Conservation (phyloP, 2,329 filamentous ascomycete genomes). For the Sclerotinia sclerotiorum region DNA sequence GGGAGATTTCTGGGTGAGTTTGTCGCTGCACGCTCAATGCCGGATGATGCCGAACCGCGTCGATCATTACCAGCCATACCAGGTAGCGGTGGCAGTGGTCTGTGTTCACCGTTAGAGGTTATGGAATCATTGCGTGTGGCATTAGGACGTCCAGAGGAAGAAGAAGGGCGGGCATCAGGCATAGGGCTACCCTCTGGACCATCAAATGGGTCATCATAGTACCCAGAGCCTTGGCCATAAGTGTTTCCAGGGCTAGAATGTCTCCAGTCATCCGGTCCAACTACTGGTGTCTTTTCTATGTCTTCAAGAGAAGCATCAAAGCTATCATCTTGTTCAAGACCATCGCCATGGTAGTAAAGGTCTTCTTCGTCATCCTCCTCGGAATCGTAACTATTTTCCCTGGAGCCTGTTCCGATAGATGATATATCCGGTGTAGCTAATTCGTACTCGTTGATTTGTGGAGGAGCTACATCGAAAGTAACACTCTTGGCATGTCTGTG, state of each 20-base stretch:
- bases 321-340: slow-evolving; percentile 70
- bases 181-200: slow-evolving; percentile 63
- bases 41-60: slow-evolving; percentile 55
- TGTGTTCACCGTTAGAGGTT: slow-evolving; percentile 75
- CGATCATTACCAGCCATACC: slow-evolving; percentile 51
- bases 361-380: slow-evolving; percentile 74
- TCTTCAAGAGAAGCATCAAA: slow-evolving; percentile 96
- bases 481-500: slow-evolving; percentile 94
- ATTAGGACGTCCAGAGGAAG: slow-evolving; percentile 48
- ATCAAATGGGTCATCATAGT: slow-evolving; percentile 64
- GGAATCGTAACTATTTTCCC: slow-evolving; percentile 90
- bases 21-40: slow-evolving; percentile 67
- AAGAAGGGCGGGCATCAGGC: slow-evolving; percentile 48
- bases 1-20: slow-evolving; percentile 65
- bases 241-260: slow-evolving; percentile 58
- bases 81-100: slow-evolving; percentile 85
- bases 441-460: slow-evolving; percentile 96
- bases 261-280: slow-evolving; percentile 95
- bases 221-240: slow-evolving; percentile 33
- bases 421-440: slow-evolving; percentile 97
- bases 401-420: slow-evolving; percentile 82
- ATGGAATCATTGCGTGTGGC: slow-evolving; percentile 69
- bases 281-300: slow-evolving; percentile 94
- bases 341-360: slow-evolving; percentile 52
- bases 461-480: slow-evolving; percentile 90